These are phyloP conservation scores for Lasiodiplodia gonubiensis DNA, from an alignment of 2,329 filamentous ascomycete genomes.

Conservation along the genomic window DNA sequence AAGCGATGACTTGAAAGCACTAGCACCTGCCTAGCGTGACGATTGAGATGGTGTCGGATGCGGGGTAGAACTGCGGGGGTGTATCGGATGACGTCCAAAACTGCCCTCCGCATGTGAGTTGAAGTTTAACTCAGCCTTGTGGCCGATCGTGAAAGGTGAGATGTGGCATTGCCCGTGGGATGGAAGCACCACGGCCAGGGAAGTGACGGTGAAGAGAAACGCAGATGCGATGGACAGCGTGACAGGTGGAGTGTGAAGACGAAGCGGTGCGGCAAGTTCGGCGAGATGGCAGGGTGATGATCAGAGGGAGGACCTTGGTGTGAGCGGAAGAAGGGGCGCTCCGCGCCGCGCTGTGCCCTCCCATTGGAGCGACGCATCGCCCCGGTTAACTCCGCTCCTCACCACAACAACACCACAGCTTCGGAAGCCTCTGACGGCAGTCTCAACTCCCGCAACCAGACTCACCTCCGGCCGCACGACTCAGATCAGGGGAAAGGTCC, in stretches of 20 bases:
- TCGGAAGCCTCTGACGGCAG: slow-evolving; percentile 11
- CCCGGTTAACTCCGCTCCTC: not conserved
- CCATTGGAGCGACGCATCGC: not conserved
- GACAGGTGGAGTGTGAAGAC: too few relatives aligned
- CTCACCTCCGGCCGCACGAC: not conserved
- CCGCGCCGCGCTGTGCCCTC: not conserved
- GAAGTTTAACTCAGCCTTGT: not conserved
- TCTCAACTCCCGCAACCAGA: not conserved
- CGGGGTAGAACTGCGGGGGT: not conserved
- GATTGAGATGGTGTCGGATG: not conserved
- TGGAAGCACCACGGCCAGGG: not conserved
- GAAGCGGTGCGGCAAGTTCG: not conserved
- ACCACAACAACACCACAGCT: not conserved
- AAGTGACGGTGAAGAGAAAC: not conserved
- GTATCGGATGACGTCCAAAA: not conserved
- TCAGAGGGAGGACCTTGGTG: not conserved
- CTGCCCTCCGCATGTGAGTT: not conserved
- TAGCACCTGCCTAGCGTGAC: not conserved
- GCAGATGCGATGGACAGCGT: not conserved
- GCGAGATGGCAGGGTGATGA: not conserved
- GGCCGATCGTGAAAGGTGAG: not conserved
- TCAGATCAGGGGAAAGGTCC: not conserved
- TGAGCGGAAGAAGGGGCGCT: not conserved
- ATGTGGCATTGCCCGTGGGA: not conserved
- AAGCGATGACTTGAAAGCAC: not conserved